phyloP scores from a whole-genome alignment of 805 yeast genomes.

The Jamesozyma lodderae region DNA sequence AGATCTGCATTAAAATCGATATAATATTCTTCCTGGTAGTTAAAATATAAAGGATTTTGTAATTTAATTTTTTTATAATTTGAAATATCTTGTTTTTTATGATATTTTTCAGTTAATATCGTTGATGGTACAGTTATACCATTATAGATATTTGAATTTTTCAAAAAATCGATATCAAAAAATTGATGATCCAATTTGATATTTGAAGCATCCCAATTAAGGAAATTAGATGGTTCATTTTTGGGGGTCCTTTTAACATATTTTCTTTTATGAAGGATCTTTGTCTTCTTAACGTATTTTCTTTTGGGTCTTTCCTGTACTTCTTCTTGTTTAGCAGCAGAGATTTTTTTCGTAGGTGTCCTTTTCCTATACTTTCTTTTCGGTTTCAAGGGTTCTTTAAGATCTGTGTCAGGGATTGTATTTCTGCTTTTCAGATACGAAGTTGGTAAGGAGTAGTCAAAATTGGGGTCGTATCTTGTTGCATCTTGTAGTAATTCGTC shows the following conservation, averaged over 20 bases:
- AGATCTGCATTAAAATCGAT: slow-evolving; percentile 14
- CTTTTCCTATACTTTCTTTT: not conserved
- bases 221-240: slow-evolving; percentile 2
- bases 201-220: slow-evolving; percentile 10
- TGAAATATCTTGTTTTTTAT: not conserved
- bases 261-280: not conserved
- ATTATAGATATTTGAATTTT: not conserved
- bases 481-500: slow-evolving; percentile 23
- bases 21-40: slow-evolving; percentile 21
- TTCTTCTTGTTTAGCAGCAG: no score
- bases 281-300: not conserved
- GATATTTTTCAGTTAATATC: slow-evolving; percentile 2
- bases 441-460: slow-evolving; percentile 20
- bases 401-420: slow-evolving; percentile 1
- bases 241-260: not conserved
- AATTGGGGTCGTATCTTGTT: slow-evolving; percentile 19
- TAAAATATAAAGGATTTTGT: slow-evolving; percentile 16
- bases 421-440: slow-evolving; percentile 15
- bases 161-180: slow-evolving; percentile 14
- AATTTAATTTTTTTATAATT: slow-evolving; percentile 7
- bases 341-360: not conserved
- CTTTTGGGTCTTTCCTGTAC: not conserved
- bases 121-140: slow-evolving; percentile 11
- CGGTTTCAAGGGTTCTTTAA: not conserved
- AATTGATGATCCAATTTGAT: slow-evolving; percentile 10